Evolutionary conservation across 2,329 filamentous ascomycete species (phyloP).

Genomic region (Rhynchosporium secalis): DNA sequence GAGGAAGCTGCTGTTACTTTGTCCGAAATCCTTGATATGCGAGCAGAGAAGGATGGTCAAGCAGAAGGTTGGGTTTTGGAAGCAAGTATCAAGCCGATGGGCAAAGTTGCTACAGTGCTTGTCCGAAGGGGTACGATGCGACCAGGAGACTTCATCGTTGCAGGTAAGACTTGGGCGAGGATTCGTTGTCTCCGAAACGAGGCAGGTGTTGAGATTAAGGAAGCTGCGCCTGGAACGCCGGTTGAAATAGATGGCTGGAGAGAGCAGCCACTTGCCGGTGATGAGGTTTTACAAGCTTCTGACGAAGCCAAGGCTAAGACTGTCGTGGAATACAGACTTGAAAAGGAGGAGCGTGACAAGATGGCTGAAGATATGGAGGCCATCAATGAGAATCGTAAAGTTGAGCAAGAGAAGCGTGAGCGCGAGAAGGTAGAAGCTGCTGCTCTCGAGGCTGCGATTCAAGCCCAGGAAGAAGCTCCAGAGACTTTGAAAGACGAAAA

Average conservation of each 20-base stretch:
- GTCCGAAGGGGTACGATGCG: constrained; percentile 84
- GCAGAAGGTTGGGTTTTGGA: constrained; percentile 95
- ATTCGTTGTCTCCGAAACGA: constrained; percentile 86
- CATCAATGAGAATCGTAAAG: constrained; percentile 66
- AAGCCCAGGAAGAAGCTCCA: constrained; percentile 30
- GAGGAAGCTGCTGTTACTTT: constrained; percentile 88
- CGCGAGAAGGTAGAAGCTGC: constrained; percentile 58
- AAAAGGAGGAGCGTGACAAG: constrained; percentile 67
- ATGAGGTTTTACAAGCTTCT: constrained; percentile 80
- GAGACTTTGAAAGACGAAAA: constrained; percentile 37
- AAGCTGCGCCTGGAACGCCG: constrained; percentile 83
- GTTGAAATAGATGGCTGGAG: constrained; percentile 96
- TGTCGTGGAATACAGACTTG: constrained; percentile 74
- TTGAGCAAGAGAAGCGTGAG: constrained; percentile 59
- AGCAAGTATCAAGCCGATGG: constrained; percentile 80
- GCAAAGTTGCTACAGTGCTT: constrained; percentile 84
- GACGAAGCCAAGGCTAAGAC: constrained; percentile 76
- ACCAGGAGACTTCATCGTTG: constrained; percentile 79
- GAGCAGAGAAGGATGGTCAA: constrained; percentile 72
- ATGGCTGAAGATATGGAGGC: constrained; percentile 70
- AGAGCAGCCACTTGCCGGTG: constrained; percentile 80
- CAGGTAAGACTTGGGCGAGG: constrained; percentile 83
- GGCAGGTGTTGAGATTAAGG: constrained; percentile 67
- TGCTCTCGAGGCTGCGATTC: constrained; percentile 43
- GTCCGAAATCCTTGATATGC: constrained; percentile 86